Evolutionary conservation across 805 yeast genomes (phyloP).

Genomic region (Suhomyces tanzawaensis): DNA sequence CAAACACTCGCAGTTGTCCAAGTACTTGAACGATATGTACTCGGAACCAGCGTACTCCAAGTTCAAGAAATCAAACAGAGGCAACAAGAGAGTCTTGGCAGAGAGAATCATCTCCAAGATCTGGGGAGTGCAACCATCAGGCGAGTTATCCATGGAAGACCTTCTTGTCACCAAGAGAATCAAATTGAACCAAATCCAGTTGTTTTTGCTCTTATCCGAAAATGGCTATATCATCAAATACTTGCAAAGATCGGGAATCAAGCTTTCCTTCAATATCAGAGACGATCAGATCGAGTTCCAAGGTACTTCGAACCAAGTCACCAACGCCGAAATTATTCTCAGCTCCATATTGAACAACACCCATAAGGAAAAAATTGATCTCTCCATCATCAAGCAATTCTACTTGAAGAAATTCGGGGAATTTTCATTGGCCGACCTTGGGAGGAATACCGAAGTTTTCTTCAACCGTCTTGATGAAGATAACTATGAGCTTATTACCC

Average conservation of each 20-base stretch:
- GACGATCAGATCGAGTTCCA: slow-evolving; percentile 30
- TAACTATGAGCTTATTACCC: slow-evolving; percentile 30
- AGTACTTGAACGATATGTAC: slow-evolving; percentile 10
- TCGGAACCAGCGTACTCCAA: slow-evolving; percentile 5
- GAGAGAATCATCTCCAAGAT: slow-evolving; percentile 28
- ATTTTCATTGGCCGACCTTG: slow-evolving; percentile 25
- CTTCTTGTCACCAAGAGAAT: slow-evolving; percentile 34
- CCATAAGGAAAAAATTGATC: slow-evolving; percentile 29
- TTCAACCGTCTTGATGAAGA: slow-evolving; percentile 27
- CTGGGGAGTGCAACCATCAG: slow-evolving; percentile 32
- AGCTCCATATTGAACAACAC: slow-evolving; percentile 27
- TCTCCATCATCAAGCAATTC: slow-evolving; percentile 25
- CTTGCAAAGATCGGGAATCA: slow-evolving; percentile 41
- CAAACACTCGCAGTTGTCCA: slow-evolving; percentile 11
- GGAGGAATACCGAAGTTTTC: slow-evolving; percentile 33
- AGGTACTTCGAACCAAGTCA: slow-evolving; percentile 42
- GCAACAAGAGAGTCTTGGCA: slow-evolving; percentile 17
- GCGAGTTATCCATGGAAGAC: slow-evolving; percentile 21
- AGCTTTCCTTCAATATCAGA: slow-evolving; percentile 32
- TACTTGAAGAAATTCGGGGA: slow-evolving; percentile 26
- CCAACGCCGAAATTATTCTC: slow-evolving; percentile 44
- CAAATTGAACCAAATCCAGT: slow-evolving; percentile 33
- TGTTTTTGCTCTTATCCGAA: slow-evolving; percentile 40
- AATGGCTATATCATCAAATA: slow-evolving; percentile 39
- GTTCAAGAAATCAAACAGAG: slow-evolving; percentile 3